phyloP scores from a whole-genome alignment of 306 rosid genomes.

The Arachis stenosperma region DNA sequence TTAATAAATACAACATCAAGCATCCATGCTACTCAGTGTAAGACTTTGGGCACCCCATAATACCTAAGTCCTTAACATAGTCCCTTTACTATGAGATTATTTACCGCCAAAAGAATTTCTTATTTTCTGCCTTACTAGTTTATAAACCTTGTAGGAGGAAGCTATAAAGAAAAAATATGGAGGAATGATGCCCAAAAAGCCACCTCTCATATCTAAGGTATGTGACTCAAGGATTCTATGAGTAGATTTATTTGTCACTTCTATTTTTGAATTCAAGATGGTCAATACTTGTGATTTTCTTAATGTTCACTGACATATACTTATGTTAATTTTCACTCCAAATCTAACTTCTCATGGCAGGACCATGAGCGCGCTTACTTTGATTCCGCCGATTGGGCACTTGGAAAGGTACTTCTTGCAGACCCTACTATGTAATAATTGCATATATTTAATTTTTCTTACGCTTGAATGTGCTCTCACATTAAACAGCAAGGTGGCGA shows the following conservation, averaged over 20 bases:
- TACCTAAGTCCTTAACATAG: too few relatives aligned
- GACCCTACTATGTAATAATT: slow-evolving; percentile 18
- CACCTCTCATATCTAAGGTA: slow-evolving; percentile 92
- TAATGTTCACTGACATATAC: background rate
- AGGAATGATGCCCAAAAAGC: slow-evolving; percentile 85
- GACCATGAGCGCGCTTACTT: slow-evolving; percentile 98
- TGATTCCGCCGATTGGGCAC: slow-evolving; percentile 99
- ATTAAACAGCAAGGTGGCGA: slow-evolving; percentile 84
- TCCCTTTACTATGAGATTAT: slow-evolving; percentile 18
- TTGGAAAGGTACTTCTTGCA: slow-evolving; percentile 80
- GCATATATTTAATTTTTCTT: slow-evolving; percentile 33
- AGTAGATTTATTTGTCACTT: slow-evolving; percentile 8
- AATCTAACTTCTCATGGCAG: slow-evolving; percentile 49
- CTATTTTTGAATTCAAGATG: slow-evolving; percentile 12
- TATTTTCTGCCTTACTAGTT: slow-evolving; percentile 40
- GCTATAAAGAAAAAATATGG: slow-evolving; percentile 89
- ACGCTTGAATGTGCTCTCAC: slow-evolving; percentile 32
- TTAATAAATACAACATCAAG: too few relatives aligned
- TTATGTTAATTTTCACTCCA: slow-evolving; percentile 32
- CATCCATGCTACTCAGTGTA: too few relatives aligned
- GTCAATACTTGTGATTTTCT: background rate
- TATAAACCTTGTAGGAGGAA: slow-evolving; percentile 64
- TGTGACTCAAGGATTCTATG: slow-evolving; percentile 18
- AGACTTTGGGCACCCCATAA: too few relatives aligned
- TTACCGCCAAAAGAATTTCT: slow-evolving; percentile 4